These are phyloP conservation scores for Myxozyma udenii DNA, from an alignment of 805 yeast genomes.

Conservation along the genomic window DNA sequence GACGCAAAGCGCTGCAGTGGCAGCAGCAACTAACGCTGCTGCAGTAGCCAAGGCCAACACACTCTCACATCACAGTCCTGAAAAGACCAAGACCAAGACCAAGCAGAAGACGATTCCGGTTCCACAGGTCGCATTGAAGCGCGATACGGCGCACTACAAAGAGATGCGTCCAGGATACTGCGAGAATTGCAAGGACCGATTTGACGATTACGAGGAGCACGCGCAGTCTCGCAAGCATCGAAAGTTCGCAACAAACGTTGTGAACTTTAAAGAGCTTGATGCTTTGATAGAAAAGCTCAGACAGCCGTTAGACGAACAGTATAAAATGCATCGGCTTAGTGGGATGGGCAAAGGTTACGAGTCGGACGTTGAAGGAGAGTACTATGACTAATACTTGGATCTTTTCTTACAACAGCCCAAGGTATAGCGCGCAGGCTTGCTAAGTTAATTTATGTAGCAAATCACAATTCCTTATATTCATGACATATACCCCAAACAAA, in stretches of 20 bases:
- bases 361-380: too few species aligned
- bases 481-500: too few species aligned
- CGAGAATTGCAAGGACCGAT: slow-evolving; percentile 86
- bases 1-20: background rate
- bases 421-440: too few species aligned
- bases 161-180: slow-evolving; percentile 68
- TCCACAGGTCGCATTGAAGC: slow-evolving; percentile 27
- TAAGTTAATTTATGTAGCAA: too few species aligned
- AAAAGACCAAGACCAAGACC: slow-evolving; percentile 13
- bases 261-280: slow-evolving; percentile 76
- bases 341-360: too few species aligned
- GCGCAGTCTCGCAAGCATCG: slow-evolving; percentile 66
- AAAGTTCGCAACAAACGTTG: slow-evolving; percentile 68
- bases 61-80: too few species aligned
- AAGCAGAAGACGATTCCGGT: slow-evolving; percentile 26
- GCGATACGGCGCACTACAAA: slow-evolving; percentile 29
- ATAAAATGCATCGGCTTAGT: background rate
- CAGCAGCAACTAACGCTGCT: background rate
- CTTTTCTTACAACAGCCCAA: too few species aligned
- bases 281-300: slow-evolving; percentile 47
- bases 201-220: slow-evolving; percentile 76
- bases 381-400: too few species aligned
- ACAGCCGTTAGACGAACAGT: background rate
- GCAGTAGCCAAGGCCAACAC: background rate
- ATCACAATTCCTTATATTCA: too few species aligned